Base-by-base conservation (phyloP, 768 basidiomycete species). In the Sutorius australiensis region DNA sequence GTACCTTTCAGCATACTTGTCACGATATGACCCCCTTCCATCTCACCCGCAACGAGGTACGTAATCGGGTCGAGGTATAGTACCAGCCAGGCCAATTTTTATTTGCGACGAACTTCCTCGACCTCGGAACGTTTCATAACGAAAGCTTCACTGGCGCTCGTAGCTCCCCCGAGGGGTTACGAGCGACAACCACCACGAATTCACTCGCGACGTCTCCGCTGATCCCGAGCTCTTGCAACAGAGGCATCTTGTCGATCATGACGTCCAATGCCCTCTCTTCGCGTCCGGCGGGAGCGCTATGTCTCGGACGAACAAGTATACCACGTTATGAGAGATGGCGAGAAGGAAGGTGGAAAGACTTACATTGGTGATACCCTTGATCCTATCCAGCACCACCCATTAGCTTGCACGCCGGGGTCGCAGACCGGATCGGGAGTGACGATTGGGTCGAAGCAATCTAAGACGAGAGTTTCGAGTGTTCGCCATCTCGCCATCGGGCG, bases 401-500 rank as follows among this genome's bases (percentile, higher is more conserved):
- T n/a, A 62, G 46, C 19, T 52, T 21, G 47, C 59, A 63, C 13
- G n/a, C 21, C 0, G 63, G 60, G 55, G 49, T 10, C 63, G 57
- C 5, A 65, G 42, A 0, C 46, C 39, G 6, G 57, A 47, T 5
- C 63, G 59, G 41, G n/a, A n/a, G n/a, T n/a, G n/a, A n/a, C n/a
- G n/a, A n/a, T n/a, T n/a, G n/a, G n/a, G n/a, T n/a, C n/a, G n/a
- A 63, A 50, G 46, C 59, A 55, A 2, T 56, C 55, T 5, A 65
- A 8, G 10, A 49, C 50, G 39, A 65, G 55, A 6, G 53, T 46
- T 12, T 24, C 50, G 5, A 65, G 54, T 0, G 48, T 43, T 0
- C 63, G 55, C 63, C 63, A 64, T 32, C 50, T 12, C 2, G 31
- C 50, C 45, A 63, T 50, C 16, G 60, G 59, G 2, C 63, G 62